Base-by-base conservation (phyloP, 768 basidiomycete genomes). In the Strobilomyces dryophilus region DNA sequence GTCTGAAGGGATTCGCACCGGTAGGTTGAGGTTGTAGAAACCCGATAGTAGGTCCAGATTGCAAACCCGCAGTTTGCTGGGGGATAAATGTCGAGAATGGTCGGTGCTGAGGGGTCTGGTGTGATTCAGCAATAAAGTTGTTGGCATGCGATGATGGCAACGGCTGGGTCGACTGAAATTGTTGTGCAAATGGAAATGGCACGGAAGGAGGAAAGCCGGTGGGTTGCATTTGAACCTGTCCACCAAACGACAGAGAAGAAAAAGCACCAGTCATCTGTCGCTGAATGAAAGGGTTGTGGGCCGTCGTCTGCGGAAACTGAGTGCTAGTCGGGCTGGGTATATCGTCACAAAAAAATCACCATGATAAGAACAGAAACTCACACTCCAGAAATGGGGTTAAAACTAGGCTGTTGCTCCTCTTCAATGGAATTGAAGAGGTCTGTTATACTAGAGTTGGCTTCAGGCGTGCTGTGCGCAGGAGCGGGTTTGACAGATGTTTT, bases 371-470 rank as follows among this genome's bases (percentile, higher is more conserved):
- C 2, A 31, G 8, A 26, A 11, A 50, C 55, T 58, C 39, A 41
- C 85, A 80, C 83, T 62, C 77, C 76, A 7, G 79, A 77, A 55
- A 81, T 77, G 8, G 85, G 80, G 55, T 83, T 83, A 66, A 85
- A 85, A 75, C 82, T 82, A n/a, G 80, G 76, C 9, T 83, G 77
- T 63, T 90, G 86, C 51, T 87, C 84, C 49, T 81, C 79, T 66
- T 97, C 94, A 59, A 99, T 95, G 6, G 89, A 81, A 26, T 76
- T 71, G 71, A 99, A 97, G 75, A 99, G 94, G 70, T 98, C 95
- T 18, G 82, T 71, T 50, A 85, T 74, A 31, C 77, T 78, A 52
- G 81, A 82, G 55, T 69, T 75, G 32, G 53, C 58, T n/a, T 68
- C 69, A 32, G 70, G 59, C 52, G 74, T 75, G 43, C 64, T 61